These are phyloP conservation scores for Hypoxylon sp. DNA, from an alignment of 2,329 filamentous ascomycete species.

Conservation along the genomic window DNA sequence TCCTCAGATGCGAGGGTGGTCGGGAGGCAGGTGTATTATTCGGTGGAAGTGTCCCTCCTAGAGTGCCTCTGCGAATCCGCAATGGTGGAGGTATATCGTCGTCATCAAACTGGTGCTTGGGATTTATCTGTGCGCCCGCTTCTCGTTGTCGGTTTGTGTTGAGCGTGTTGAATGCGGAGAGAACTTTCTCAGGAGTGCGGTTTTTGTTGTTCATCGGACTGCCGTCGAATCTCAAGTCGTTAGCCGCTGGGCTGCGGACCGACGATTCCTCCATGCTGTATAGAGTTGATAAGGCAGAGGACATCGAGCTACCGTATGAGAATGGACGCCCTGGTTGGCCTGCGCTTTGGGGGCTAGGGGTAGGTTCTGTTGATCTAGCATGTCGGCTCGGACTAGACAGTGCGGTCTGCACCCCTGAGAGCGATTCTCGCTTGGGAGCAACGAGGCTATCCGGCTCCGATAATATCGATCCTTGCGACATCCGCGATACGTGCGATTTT, in stretches of 20 bases:
- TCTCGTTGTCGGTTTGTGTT: conserved; percentile 3
- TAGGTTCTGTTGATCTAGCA: conserved; percentile 23
- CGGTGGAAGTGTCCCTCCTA: conserved; percentile 21
- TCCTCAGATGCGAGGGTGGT: not conserved
- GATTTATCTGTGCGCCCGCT: not conserved
- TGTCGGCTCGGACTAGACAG: conserved; percentile 62
- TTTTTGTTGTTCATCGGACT: conserved; percentile 21
- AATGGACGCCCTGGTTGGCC: conserved; percentile 41
- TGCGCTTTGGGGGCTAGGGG: conserved; percentile 34
- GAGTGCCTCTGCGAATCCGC: conserved; percentile 33
- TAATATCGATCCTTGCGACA: conserved; percentile 54
- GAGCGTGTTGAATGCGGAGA: conserved; percentile 35
- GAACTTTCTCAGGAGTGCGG: conserved; percentile 27
- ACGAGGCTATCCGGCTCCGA: conserved; percentile 62
- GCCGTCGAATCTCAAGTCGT: conserved; percentile 23
- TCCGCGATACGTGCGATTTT: conserved; percentile 49
- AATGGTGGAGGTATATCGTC: conserved; percentile 34
- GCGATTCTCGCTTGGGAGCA: conserved; percentile 54
- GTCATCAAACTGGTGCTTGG: conserved; percentile 28
- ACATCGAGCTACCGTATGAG: conserved; percentile 60
- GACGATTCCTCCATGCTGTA: conserved; percentile 68
- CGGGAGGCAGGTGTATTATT: not conserved
- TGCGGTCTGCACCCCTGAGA: conserved; percentile 56
- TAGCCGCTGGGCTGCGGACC: conserved; percentile 48
- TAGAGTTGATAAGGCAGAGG: conserved; percentile 69